phyloP scores from a whole-genome alignment of 441 rosid species.

The Erodium texanum region DNA sequence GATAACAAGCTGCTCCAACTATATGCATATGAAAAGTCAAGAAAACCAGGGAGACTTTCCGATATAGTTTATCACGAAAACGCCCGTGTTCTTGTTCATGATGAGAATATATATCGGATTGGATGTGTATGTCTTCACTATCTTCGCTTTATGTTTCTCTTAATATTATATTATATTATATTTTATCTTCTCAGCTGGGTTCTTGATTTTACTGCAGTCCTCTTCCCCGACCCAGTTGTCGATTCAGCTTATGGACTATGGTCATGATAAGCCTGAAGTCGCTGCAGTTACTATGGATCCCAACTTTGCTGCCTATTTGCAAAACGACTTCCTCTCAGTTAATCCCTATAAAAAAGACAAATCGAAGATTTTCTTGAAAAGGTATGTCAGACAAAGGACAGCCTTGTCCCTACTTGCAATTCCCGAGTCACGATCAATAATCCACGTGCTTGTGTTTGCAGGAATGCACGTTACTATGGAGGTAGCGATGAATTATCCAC shows the following conservation, averaged over 20 bases:
- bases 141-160: neutral
- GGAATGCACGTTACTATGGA: constrained; percentile 48
- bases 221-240: constrained; percentile 49
- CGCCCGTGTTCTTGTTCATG: constrained; percentile 78
- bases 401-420: constrained; percentile 11
- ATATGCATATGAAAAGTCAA: constrained; percentile 68
- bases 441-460: constrained; percentile 22
- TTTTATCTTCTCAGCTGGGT: neutral
- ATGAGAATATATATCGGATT: constrained; percentile 79
- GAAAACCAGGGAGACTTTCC: constrained; percentile 55
- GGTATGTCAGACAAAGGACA: constrained; percentile 34
- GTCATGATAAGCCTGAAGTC: constrained; percentile 88
- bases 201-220: constrained; percentile 38
- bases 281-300: constrained; percentile 86
- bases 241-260: constrained; percentile 78
- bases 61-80: constrained; percentile 78
- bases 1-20: constrained; percentile 82
- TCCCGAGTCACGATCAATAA: constrained; percentile 17
- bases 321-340: constrained; percentile 56
- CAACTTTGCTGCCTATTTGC: constrained; percentile 67
- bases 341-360: constrained; percentile 50
- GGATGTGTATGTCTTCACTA: constrained; percentile 67
- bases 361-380: constrained; percentile 56
- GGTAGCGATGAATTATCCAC: constrained; percentile 33
- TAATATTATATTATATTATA: constrained; percentile 7